Base-by-base conservation (phyloP, 768 basidiomycete species). In the Mrakia blollopis region DNA sequence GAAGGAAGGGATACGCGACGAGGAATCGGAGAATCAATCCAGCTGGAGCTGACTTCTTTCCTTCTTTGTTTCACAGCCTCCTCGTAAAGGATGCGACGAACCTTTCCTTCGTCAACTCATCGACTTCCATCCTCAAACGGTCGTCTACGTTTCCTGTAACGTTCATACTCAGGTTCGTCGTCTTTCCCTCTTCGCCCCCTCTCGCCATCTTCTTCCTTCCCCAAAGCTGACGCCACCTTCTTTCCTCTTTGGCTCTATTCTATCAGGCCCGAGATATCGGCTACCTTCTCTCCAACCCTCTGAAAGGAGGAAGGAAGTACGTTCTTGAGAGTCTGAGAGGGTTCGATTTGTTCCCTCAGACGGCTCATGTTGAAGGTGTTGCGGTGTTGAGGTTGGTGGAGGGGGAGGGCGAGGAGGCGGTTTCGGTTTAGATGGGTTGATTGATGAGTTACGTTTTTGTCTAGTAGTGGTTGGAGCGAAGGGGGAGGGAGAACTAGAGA, bases 291-390 rank as follows among this genome's bases (percentile, higher is more conserved):
- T 75, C 80, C 30, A 84, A 88, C 80, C 85, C 77, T 83, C 79
- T 79, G 80, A 76, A 82, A 81, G 80, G 76, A 6, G 84, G 84
- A 54, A 85, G 83, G 80, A 85, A 84, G 80, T 99, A 97, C 84
- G 86, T 88, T 78, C 80, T 99, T 81, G 92, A 94, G 85, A 92
- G 89, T 80, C 80, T 97, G 80, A 84, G 91, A 78, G 95, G 94
- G 50, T 93, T 97, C 80, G 96, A 98, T 85, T 82, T 99, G 74
- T 99, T 98, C 85, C 93, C 96, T 11, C 94, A 98, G 86, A 96
- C 94, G 35, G 91, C 92, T 18, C 95, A 98, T 86, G 93, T 96
- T 13, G 94, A 98, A 84, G 88, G 88, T 18, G 76, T 77, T 10
- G 76, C 76, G 30, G 76, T 77, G 41, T 47, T 77, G 28, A 57